Percentiles rank a stretch among this genome's conserved stretches.
Evolutionary conservation across 2,329 filamentous ascomycete genomes (phyloP).

Genomic region (Calonectria hawksworthii): DNA sequence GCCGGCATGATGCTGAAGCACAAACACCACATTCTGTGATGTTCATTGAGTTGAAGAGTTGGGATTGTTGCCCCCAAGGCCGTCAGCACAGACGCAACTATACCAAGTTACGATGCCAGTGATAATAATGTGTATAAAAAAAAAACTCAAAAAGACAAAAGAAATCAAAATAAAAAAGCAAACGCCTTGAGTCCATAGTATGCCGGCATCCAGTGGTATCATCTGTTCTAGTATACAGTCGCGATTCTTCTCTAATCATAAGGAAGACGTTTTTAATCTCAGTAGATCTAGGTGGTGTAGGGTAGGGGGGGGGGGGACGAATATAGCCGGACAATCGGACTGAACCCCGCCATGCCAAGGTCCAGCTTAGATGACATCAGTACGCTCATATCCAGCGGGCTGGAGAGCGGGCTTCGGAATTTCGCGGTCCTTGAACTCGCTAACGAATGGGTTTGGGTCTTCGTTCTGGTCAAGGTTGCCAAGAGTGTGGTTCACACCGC

Average conservation of each 20-base stretch:
- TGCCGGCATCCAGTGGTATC: constrained; percentile 23
- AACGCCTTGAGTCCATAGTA: constrained; percentile 1
- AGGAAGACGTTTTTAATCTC: neutral
- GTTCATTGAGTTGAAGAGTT: constrained; percentile 15
- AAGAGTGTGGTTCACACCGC: constrained; percentile 96
- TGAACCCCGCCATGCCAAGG: neutral
- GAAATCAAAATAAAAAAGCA: neutral
- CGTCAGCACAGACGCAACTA: neutral
- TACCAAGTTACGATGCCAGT: neutral
- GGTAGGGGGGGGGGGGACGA: neutral
- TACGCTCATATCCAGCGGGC: constrained; percentile 84
- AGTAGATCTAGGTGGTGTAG: neutral
- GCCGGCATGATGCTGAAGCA: neutral
- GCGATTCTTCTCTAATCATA: neutral
- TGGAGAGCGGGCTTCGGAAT: constrained; percentile 76
- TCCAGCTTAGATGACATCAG: constrained; percentile 76
- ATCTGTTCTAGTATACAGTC: constrained; percentile 15
- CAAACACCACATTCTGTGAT: neutral
- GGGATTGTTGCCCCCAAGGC: constrained; percentile 15
- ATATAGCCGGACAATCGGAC: neutral
- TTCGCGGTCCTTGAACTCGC: constrained; percentile 79
- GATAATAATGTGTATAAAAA: neutral
- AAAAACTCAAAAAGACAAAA: neutral
- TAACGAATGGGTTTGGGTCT: constrained; percentile 94
- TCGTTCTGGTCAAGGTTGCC: constrained; percentile 87